These are phyloP conservation scores for Ogataea angusta DNA, from an alignment of 805 yeast species.

Conservation along the genomic window DNA sequence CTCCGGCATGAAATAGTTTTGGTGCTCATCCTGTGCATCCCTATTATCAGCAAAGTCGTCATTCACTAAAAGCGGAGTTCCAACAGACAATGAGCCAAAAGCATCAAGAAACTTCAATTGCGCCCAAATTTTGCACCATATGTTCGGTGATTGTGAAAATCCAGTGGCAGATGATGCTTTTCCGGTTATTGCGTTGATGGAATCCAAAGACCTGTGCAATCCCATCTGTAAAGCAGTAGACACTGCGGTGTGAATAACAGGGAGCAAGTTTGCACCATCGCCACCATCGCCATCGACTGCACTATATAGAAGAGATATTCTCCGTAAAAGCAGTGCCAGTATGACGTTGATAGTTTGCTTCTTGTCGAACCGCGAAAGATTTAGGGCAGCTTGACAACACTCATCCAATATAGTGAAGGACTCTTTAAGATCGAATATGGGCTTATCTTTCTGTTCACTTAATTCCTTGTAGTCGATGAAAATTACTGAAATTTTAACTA, in stretches of 20 bases:
- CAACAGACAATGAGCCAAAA: slow-evolving; percentile 14
- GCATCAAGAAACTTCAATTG: slow-evolving; percentile 20
- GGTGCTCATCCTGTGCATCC: neutral
- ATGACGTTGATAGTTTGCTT: slow-evolving; percentile 19
- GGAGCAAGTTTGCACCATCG: slow-evolving; percentile 16
- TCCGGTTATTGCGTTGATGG: slow-evolving; percentile 2
- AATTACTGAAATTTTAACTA: slow-evolving; percentile 12
- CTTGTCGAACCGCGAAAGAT: slow-evolving; percentile 10
- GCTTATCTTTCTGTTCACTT: neutral
- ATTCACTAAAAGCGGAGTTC: slow-evolving; percentile 22
- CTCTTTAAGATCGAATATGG: slow-evolving; percentile 7
- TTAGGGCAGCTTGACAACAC: slow-evolving; percentile 7
- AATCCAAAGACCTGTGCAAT: slow-evolving; percentile 18
- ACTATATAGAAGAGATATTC: slow-evolving; percentile 9
- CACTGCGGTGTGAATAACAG: slow-evolving; percentile 10
- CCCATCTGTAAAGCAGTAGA: slow-evolving; percentile 21
- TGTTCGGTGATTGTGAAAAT: slow-evolving; percentile 3
- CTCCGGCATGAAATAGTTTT: neutral
- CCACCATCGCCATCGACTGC: slow-evolving; percentile 16
- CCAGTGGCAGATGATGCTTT: slow-evolving; percentile 1
- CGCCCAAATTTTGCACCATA: slow-evolving; percentile 19
- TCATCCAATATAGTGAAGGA: neutral
- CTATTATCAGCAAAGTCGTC: slow-evolving; percentile 17
- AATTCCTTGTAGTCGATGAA: slow-evolving; percentile 2
- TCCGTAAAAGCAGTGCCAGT: slow-evolving; percentile 12